Percentiles rank a stretch among this genome's conserved stretches.
Evolutionary conservation across 768 basidiomycete genomes (phyloP).

Genomic region (Botryobasidium botryosum): DNA sequence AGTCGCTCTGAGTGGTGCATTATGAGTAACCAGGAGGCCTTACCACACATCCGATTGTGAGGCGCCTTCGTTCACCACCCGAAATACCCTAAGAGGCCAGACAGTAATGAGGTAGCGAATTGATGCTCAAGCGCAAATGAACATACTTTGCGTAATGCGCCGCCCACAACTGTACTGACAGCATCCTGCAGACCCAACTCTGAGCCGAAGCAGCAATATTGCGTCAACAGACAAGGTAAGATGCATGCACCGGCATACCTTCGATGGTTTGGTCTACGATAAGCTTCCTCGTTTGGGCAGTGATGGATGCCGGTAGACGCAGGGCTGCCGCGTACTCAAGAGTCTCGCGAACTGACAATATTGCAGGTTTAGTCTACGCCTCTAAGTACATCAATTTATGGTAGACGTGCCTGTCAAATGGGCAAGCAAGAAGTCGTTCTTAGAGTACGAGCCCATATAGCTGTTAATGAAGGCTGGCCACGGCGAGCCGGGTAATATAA

Average conservation of each 20-base stretch:
- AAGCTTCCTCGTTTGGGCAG: slow-evolving; percentile 14
- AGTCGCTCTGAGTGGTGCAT: too few relatives aligned
- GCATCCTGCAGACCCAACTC: slow-evolving; percentile 29
- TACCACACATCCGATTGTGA: slow-evolving; percentile 36
- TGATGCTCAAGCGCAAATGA: too few relatives aligned
- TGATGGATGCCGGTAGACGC: slow-evolving; percentile 22
- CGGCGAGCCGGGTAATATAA: background rate
- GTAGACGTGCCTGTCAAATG: slow-evolving; percentile 21
- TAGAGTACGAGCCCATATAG: too few relatives aligned
- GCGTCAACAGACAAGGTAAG: background rate
- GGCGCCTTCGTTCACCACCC: slow-evolving; percentile 45
- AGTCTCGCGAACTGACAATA: slow-evolving; percentile 23
- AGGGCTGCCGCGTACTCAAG: slow-evolving; percentile 24
- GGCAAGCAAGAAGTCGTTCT: slow-evolving; percentile 24
- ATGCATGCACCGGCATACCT: background rate
- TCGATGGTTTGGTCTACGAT: slow-evolving; percentile 29
- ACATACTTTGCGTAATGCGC: slow-evolving; percentile 21
- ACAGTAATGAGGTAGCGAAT: background rate
- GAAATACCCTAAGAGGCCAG: slow-evolving; percentile 24
- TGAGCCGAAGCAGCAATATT: background rate
- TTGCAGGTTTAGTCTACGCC: background rate
- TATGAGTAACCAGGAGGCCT: background rate
- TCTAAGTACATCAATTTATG: background rate
- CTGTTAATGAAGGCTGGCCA: background rate
- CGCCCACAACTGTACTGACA: slow-evolving; percentile 29